A percentile compares a stretch with the other conserved stretches of the same genome.
phyloP scores from a whole-genome alignment of 768 basidiomycete species.

The Russula vinacea region DNA sequence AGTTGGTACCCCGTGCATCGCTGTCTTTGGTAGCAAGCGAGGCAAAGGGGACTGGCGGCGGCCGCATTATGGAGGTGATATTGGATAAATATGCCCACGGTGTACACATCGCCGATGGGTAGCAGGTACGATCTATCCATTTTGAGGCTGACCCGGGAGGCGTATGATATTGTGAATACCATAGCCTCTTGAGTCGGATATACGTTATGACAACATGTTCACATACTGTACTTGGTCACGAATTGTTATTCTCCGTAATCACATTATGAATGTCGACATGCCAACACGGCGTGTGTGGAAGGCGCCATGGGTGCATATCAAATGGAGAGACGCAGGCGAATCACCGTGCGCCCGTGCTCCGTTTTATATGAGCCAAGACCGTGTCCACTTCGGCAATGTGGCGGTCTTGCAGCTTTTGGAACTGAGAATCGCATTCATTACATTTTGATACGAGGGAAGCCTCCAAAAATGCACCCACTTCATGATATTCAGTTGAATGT shows the following conservation, averaged over 20 bases:
- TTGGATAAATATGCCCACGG: constrained; percentile 5
- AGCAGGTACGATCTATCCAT: neutral
- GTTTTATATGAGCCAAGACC: constrained; percentile 60
- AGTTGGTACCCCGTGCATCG: constrained; percentile 58
- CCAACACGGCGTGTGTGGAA: neutral
- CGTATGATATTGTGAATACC: constrained; percentile 6
- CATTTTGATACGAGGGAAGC: neutral
- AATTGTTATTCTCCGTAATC: constrained; percentile 3
- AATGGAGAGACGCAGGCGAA: neutral
- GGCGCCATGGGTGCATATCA: too few relatives aligned
- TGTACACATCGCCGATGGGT: neutral
- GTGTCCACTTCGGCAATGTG: constrained; percentile 65
- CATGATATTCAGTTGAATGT: constrained; percentile 64
- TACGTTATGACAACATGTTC: neutral
- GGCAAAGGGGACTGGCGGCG: constrained; percentile 44
- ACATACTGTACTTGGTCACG: neutral
- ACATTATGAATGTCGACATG: neutral
- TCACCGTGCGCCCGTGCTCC: constrained; percentile 41
- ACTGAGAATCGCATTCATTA: constrained; percentile 42
- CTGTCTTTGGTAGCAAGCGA: constrained; percentile 48
- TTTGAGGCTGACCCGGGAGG: neutral
- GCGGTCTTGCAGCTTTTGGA: constrained; percentile 67
- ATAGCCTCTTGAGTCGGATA: neutral
- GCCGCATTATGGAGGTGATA: constrained; percentile 15
- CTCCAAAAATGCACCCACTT: constrained; percentile 45